Evolutionary conservation across 345 rosid genomes (phyloP).

Genomic region (Jatropha curcas): DNA sequence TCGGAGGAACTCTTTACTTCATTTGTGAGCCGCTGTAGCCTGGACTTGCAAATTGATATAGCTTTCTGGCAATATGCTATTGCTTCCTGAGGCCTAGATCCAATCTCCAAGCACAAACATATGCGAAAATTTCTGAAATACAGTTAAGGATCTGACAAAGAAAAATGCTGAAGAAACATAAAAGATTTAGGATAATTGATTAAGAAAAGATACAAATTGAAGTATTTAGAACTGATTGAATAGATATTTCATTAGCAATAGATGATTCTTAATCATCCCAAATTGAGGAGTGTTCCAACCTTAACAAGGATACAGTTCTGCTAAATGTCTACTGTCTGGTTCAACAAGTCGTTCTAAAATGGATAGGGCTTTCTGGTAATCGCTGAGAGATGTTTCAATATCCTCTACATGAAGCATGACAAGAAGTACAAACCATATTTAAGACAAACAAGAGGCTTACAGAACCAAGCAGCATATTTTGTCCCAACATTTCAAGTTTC

Average conservation of each 20-base stretch:
- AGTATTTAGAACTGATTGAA: not conserved
- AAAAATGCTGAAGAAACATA: not conserved
- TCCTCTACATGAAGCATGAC: conserved; percentile 60
- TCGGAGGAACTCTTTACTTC: conserved; percentile 57
- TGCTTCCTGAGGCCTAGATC: conserved; percentile 75
- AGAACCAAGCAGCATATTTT: not conserved
- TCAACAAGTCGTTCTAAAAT: conserved; percentile 78
- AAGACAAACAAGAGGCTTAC: not conserved
- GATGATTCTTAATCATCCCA: not conserved
- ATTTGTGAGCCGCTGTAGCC: conserved; percentile 54
- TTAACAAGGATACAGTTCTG: conserved; percentile 85
- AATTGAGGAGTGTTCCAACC: conserved; percentile 2
- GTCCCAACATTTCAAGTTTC: not conserved
- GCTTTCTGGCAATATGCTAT: conserved; percentile 79
- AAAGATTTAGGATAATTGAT: not conserved
- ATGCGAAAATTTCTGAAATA: conserved; percentile 75
- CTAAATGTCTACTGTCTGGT: conserved; percentile 77
- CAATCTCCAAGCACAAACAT: conserved; percentile 84
- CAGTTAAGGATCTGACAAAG: conserved; percentile 42
- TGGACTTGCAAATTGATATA: conserved; percentile 65
- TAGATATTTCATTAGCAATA: not conserved
- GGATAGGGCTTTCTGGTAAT: conserved; percentile 73
- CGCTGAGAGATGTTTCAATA: conserved; percentile 82
- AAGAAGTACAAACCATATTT: not conserved
- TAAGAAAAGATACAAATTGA: not conserved